phyloP scores from a whole-genome alignment of 2,329 filamentous ascomycete genomes.

The Anthostomella pinea region DNA sequence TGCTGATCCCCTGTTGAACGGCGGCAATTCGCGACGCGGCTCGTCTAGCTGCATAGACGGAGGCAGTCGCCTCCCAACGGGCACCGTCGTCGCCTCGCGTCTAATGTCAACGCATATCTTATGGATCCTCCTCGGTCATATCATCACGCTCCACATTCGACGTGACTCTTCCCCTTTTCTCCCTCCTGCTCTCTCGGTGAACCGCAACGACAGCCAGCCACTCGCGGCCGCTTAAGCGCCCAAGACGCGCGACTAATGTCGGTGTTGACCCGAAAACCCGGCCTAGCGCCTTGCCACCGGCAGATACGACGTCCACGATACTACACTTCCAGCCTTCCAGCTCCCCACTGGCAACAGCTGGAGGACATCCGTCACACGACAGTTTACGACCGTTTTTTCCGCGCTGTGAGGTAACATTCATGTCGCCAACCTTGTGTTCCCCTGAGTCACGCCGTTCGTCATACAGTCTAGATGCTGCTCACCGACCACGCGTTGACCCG shows the following conservation, averaged over 20 bases:
- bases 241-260: slow-evolving; percentile 1
- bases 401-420: slow-evolving; percentile 18
- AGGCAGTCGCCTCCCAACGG: no score
- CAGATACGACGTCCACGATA: slow-evolving; percentile 18
- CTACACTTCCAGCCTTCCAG: no score
- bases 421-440: slow-evolving; percentile 13
- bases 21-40: background rate
- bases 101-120: slow-evolving; percentile 8
- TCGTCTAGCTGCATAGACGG: no score
- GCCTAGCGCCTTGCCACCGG: slow-evolving; percentile 14
- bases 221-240: background rate
- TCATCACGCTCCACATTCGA: no score
- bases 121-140: background rate
- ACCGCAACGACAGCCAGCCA: no score
- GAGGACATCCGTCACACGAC: slow-evolving; percentile 21
- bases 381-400: slow-evolving; percentile 20
- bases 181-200: slow-evolving; percentile 1
- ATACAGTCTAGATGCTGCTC: slow-evolving; percentile 11
- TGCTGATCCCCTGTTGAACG: background rate
- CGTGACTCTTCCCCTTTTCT: no score
- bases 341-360: no score
- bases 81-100: slow-evolving; percentile 11
- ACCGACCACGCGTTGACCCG: slow-evolving; percentile 8
- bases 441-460: slow-evolving; percentile 7
- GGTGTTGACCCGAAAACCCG: slow-evolving; percentile 21